Evolutionary conservation across 495 filamentous ascomycete species (phyloP).

Genomic region (Aspergillus taichungensis): DNA sequence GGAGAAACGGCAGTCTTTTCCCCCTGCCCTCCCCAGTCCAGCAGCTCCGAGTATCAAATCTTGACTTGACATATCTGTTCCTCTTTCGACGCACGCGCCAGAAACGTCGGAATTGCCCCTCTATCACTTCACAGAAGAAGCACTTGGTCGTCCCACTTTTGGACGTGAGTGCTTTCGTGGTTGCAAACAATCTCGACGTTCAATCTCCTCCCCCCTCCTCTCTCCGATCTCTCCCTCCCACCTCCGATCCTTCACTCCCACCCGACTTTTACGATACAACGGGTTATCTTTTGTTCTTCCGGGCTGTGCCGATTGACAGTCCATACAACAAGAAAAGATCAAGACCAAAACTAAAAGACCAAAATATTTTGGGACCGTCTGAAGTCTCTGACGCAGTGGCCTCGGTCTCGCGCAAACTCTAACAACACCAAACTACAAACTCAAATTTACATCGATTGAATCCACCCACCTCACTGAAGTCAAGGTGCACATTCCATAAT

Average conservation of each 20-base stretch:
- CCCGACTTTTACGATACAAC: slow-evolving; percentile 1
- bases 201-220: slow-evolving; percentile 5
- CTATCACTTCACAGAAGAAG: slow-evolving; percentile 32
- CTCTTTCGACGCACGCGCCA: slow-evolving; percentile 45
- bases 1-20: slow-evolving; percentile 51
- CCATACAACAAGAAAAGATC: slow-evolving; percentile 3
- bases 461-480: slow-evolving; percentile 2
- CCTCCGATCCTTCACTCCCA: too few species aligned
- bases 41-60: slow-evolving; percentile 67
- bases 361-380: neutral
- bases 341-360: neutral
- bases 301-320: neutral
- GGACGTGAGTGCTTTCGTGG: slow-evolving; percentile 34
- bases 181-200: slow-evolving; percentile 2
- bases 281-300: neutral
- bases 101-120: slow-evolving; percentile 41
- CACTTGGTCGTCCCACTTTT: slow-evolving; percentile 29
- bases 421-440: neutral
- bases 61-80: slow-evolving; percentile 67
- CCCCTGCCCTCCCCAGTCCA: slow-evolving; percentile 63
- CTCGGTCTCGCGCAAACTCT: slow-evolving; percentile 15
- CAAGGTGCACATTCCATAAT: too few species aligned
- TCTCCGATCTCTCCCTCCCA: slow-evolving; percentile 4
- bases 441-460: neutral
- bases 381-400: slow-evolving; percentile 16